These are phyloP conservation scores for Xylariomycetidae sp. DNA, from an alignment of 2,329 filamentous ascomycete species.

Conservation along the genomic window DNA sequence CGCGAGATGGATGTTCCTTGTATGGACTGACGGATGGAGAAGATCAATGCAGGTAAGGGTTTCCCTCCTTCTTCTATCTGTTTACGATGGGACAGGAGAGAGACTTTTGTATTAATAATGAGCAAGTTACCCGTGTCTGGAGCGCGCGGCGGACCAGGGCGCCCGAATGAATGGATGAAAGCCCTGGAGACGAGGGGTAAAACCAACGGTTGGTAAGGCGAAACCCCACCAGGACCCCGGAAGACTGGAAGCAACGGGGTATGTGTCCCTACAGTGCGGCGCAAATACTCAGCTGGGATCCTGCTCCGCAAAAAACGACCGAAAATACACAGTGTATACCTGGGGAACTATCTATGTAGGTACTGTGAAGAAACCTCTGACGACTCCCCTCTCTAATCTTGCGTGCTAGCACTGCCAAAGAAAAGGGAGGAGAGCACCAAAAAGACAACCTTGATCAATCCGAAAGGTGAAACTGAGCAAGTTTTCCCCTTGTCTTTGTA, in stretches of 20 bases:
- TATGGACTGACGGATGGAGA: too few species aligned
- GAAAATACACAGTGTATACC: conserved; percentile 2
- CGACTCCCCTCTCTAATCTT: conserved; percentile 10
- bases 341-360: background rate
- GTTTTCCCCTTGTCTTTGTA: conserved; percentile 14
- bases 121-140: conserved; percentile 3
- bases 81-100: background rate
- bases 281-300: too few species aligned
- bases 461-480: conserved; percentile 22
- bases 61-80: too few species aligned
- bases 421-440: conserved; percentile 4
- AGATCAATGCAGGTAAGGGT: too few species aligned
- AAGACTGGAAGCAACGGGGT: too few species aligned
- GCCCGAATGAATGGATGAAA: too few species aligned
- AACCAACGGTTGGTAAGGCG: too few species aligned
- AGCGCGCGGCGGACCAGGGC: background rate
- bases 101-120: conserved; percentile 14
- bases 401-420: conserved; percentile 10
- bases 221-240: too few species aligned
- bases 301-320: too few species aligned
- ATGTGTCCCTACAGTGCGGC: conserved; percentile 24
- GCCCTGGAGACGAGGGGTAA: too few species aligned
- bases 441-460: conserved; percentile 8
- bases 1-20: too few species aligned
- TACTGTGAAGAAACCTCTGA: conserved; percentile 11